Evolutionary conservation across 73 alveolate species (phyloP).

Genomic region (Halteria grandinella): DNA sequence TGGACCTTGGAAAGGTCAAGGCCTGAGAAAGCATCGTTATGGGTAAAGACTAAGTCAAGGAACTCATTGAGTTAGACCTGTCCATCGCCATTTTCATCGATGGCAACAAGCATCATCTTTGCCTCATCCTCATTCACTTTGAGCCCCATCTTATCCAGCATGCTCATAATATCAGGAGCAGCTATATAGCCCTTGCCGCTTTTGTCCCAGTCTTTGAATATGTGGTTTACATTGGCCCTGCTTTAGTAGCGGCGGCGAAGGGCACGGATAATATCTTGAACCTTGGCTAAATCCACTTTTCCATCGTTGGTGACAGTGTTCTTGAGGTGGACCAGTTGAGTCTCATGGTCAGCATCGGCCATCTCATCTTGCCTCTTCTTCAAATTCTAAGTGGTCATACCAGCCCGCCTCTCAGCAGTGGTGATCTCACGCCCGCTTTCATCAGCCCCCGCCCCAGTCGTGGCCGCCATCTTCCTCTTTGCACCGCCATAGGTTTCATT

Average conservation of each 20-base stretch:
- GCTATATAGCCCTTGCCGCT: slow-evolving; percentile 76
- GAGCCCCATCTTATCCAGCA: slow-evolving; percentile 93
- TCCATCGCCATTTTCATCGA: slow-evolving; percentile 84
- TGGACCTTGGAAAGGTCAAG: slow-evolving; percentile 37
- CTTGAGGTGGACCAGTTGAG: slow-evolving; percentile 82
- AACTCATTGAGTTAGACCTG: slow-evolving; percentile 90
- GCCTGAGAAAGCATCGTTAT: slow-evolving; percentile 30
- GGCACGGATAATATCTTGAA: slow-evolving; percentile 92
- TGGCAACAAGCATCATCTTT: slow-evolving; percentile 86
- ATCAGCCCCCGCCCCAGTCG: not conserved
- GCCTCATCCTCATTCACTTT: slow-evolving; percentile 93
- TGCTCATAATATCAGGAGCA: slow-evolving; percentile 80
- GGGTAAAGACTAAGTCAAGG: slow-evolving; percentile 81
- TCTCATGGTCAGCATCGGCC: slow-evolving; percentile 82
- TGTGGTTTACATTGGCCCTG: slow-evolving; percentile 82
- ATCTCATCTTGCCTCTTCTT: slow-evolving; percentile 48
- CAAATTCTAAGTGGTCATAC: no score
- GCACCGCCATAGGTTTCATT: slow-evolving; percentile 24
- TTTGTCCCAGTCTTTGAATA: slow-evolving; percentile 93
- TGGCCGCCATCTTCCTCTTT: not conserved
- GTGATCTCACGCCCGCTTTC: not conserved
- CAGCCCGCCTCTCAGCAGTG: no score
- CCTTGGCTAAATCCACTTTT: slow-evolving; percentile 89
- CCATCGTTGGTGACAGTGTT: slow-evolving; percentile 88
- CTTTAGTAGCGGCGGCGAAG: slow-evolving; percentile 92